Evolutionary conservation across 805 yeast genomes (phyloP).

Genomic region (Kuraishia piskuri): DNA sequence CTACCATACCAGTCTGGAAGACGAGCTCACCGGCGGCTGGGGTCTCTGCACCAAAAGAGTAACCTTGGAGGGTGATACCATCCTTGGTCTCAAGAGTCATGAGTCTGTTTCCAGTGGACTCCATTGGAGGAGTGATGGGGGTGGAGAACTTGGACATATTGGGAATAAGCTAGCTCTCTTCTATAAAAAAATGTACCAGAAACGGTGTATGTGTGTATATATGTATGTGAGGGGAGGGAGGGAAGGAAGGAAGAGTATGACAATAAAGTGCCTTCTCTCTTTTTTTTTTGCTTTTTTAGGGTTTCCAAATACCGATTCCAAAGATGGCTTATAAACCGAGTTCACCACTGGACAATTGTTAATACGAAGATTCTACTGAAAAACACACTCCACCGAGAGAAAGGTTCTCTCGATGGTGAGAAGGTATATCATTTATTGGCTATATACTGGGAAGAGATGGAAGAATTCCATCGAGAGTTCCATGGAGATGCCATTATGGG

Average conservation of each 20-base stretch:
- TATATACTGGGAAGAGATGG: neutral
- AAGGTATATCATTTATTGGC: neutral
- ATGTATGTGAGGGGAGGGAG: neutral
- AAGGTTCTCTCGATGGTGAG: too few relatives aligned
- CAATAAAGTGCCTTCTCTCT: neutral
- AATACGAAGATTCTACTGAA: neutral
- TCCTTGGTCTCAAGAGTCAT: slow-evolving; percentile 85
- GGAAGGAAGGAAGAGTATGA: neutral
- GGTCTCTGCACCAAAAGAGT: slow-evolving; percentile 90
- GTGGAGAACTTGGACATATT: slow-evolving; percentile 41
- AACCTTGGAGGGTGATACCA: slow-evolving; percentile 84
- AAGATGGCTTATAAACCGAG: neutral
- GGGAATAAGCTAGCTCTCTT: neutral
- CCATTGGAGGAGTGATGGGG: slow-evolving; percentile 89
- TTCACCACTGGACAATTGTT: neutral
- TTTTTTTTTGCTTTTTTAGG: neutral
- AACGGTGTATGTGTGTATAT: neutral
- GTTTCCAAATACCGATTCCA: neutral
- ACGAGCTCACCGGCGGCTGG: slow-evolving; percentile 95
- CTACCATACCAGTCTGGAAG: slow-evolving; percentile 99
- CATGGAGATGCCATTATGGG: too few relatives aligned
- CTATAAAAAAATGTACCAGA: neutral
- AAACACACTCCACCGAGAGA: too few relatives aligned
- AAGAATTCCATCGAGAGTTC: neutral
- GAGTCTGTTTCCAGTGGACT: slow-evolving; percentile 71